Evolutionary conservation across 2,329 filamentous ascomycete genomes (phyloP), one percentile per base, ranked within the genome.

Genomic region (Penicillium vulpinum): DNA sequence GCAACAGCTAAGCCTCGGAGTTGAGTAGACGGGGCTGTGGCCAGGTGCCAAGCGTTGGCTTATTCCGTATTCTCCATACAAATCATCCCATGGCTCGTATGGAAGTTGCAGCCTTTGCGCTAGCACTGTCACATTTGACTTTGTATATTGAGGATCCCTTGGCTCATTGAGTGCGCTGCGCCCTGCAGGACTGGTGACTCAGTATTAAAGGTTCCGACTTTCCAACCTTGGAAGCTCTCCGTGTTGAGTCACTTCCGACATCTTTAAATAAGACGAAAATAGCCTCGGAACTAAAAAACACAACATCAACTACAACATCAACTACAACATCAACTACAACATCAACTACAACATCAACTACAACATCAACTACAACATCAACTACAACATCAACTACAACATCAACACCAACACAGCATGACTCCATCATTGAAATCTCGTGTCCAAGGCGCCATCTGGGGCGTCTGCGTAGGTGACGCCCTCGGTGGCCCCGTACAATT

Each of bases 401-500:
- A 10, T 13, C 8, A n/a, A 11, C n/a, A 21, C 6, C 28, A 16
- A 6, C n/a, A 9, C 29, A 28, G 9, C 9, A 60, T 62, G 56
- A 15, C 48, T 13, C 21, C 31, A 8, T 46, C 52, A n/a, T 3
- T 44, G n/a, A 24, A 54, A 29, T 57, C 57, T 21, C 59, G 61
- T 1, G 51, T 52, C 8, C 18, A 54, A 33, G 71, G 73, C 40
- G 68, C 74, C 16, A 67, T 79, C 54, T 72, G 72, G 63, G 75
- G 74, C 2, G 70, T 76, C 41, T 77, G 75, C n/a, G 67, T 76
- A 11, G 70, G 64, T 39, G 77, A 79, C 59, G 77, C 77, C 10
- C 71, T 80, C 3, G 77, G 77, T 15, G 77, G 68, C 2, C 77
- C 77, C 2, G 72, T 76, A 1, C 75, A 78, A 51, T 79, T 79